Percentiles rank a stretch among this genome's conserved stretches.
phyloP scores from a whole-genome alignment of 1,284 basidiomycete species.

The Trichosporon asahii region DNA sequence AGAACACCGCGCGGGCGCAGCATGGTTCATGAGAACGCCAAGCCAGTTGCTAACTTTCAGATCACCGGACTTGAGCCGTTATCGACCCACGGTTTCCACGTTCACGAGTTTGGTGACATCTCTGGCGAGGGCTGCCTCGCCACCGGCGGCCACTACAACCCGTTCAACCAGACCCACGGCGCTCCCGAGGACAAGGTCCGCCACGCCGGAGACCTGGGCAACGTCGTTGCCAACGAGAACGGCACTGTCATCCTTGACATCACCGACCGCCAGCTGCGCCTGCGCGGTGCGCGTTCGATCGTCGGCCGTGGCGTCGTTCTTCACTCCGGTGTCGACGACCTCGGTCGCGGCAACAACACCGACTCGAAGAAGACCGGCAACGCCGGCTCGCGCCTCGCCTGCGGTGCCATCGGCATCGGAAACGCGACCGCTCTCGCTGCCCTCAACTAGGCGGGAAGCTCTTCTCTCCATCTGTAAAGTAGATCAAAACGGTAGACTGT shows the following conservation, averaged over 20 bases:
- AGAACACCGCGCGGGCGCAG: neutral
- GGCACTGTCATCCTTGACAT: slow-evolving; percentile 35
- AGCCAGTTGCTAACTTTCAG: slow-evolving; percentile 12
- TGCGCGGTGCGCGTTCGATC: slow-evolving; percentile 17
- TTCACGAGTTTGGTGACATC: slow-evolving; percentile 21
- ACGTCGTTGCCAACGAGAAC: slow-evolving; percentile 17
- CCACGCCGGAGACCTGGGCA: slow-evolving; percentile 26
- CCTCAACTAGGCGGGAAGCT: neutral
- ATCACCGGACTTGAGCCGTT: slow-evolving; percentile 13
- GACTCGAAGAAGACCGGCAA: slow-evolving; percentile 22
- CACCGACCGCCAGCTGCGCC: neutral
- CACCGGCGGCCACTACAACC: slow-evolving; percentile 22
- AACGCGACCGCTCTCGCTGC: neutral
- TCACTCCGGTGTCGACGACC: slow-evolving; percentile 22
- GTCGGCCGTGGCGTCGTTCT: slow-evolving; percentile 19
- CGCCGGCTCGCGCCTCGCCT: slow-evolving; percentile 22
- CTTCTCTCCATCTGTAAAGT: neutral
- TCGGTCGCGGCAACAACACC: slow-evolving; percentile 15
- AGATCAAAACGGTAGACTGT: neutral
- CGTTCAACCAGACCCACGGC: slow-evolving; percentile 20
- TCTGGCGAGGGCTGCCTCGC: slow-evolving; percentile 13
- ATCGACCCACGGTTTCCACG: slow-evolving; percentile 22
- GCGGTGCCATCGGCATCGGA: slow-evolving; percentile 17
- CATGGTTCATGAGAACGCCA: neutral
- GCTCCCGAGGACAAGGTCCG: slow-evolving; percentile 16